Conservation (phyloP, 768 basidiomycete species). For the Boletus tylopilopsis region DNA sequence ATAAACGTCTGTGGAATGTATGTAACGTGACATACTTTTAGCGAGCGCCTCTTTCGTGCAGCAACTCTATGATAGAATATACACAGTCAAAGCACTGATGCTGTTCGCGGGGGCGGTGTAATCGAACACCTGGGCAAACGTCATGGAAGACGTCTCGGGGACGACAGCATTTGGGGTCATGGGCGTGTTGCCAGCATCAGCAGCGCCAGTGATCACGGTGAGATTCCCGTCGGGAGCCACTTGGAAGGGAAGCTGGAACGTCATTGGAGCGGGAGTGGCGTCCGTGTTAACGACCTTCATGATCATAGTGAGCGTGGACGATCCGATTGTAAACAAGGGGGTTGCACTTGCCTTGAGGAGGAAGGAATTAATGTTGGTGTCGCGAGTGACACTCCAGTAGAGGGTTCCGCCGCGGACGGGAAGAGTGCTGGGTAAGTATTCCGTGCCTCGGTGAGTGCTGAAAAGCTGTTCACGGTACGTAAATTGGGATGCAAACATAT, state of each 20-base stretch:
- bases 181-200: conserved; percentile 54
- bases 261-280: conserved; percentile 36
- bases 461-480: conserved; percentile 44
- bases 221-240: conserved; percentile 43
- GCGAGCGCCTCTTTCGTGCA: too few species aligned
- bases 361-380: conserved; percentile 28
- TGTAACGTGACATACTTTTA: too few species aligned
- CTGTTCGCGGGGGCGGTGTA: conserved; percentile 51
- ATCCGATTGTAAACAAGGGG: conserved; percentile 27
- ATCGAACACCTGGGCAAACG: conserved; percentile 48
- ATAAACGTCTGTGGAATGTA: too few species aligned
- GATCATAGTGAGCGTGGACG: too few species aligned
- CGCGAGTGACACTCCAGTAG: conserved; percentile 57
- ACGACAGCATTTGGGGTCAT: conserved; percentile 43
- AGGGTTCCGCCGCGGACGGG: conserved; percentile 45
- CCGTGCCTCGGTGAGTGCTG: conserved; percentile 56
- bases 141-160: conserved; percentile 43
- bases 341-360: conserved; percentile 54
- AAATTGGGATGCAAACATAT: background rate
- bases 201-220: conserved; percentile 48
- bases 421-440: conserved; percentile 61
- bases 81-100: conserved; percentile 36
- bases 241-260: conserved; percentile 53
- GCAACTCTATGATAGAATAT: too few species aligned
- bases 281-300: conserved; percentile 58